phyloP scores from a whole-genome alignment of 176 grass and related monocot genomes.

The Melocanna baccifera region DNA sequence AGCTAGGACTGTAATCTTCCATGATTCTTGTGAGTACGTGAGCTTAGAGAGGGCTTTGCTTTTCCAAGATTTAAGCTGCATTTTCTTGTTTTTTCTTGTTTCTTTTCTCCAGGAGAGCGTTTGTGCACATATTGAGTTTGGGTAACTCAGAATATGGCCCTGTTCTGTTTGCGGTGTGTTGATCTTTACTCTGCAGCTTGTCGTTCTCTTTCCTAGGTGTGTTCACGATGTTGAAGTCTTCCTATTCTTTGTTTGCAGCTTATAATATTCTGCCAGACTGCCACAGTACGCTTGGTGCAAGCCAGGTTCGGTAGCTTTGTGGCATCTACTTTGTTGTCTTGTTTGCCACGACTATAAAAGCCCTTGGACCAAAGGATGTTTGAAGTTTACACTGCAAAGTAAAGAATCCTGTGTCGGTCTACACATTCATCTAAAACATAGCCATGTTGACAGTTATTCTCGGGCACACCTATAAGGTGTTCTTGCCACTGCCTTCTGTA shows the following conservation, averaged over 20 bases:
- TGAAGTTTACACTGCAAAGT: background rate
- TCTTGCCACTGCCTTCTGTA: conserved; percentile 17
- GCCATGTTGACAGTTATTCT: conserved; percentile 27
- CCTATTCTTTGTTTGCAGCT: conserved; percentile 25
- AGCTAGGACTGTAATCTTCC: background rate
- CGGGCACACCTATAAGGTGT: conserved; percentile 30
- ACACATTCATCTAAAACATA: conserved; percentile 1
- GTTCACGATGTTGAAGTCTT: conserved; percentile 3
- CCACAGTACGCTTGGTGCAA: conserved; percentile 9
- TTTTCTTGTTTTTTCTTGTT: background rate
- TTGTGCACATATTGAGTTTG: background rate
- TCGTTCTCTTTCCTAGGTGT: background rate
- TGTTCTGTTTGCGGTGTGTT: background rate
- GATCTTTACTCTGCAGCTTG: background rate
- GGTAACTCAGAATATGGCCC: background rate
- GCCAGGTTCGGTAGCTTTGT: background rate
- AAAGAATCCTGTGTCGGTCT: background rate
- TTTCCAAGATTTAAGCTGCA: background rate
- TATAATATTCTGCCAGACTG: conserved; percentile 15
- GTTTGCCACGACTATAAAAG: conserved; percentile 8
- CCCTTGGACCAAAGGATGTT: conserved; percentile 7
- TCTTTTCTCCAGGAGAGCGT: background rate
- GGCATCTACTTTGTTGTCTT: background rate
- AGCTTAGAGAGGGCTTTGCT: background rate
- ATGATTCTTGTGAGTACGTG: background rate